Percentiles rank a stretch among this genome's conserved stretches.
Conservation (phyloP, 2,329 filamentous ascomycete species). For the Neonectria faginata region DNA sequence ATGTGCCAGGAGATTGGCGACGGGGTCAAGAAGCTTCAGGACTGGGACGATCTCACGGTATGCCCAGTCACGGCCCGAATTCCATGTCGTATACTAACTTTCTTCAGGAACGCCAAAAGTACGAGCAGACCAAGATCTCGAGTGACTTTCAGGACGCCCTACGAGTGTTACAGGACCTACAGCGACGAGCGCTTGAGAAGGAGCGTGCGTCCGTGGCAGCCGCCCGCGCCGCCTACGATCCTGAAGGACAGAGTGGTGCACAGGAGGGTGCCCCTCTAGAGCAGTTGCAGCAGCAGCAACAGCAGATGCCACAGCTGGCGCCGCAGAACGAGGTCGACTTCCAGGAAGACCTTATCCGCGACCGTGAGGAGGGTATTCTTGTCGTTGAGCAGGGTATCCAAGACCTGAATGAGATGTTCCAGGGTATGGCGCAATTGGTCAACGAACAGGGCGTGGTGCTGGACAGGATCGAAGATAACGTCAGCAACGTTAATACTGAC, state of each 20-base stretch:
- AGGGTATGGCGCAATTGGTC: conserved; percentile 98
- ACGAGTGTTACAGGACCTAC: conserved; percentile 91
- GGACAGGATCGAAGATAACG: conserved; percentile 88
- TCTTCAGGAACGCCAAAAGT: conserved; percentile 88
- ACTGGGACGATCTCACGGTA: conserved; percentile 86
- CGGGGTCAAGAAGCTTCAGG: conserved; percentile 90
- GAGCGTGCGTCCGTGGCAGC: conserved; percentile 88
- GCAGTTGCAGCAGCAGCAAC: conserved; percentile 73
- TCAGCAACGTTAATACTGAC: conserved; percentile 83
- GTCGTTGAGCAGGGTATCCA: conserved; percentile 97
- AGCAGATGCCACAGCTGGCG: conserved; percentile 77
- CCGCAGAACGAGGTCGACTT: conserved; percentile 97
- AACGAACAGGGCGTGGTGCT: conserved; percentile 91
- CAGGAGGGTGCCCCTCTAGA: conserved; percentile 58
- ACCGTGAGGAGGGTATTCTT: conserved; percentile 95
- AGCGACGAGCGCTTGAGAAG: conserved; percentile 90
- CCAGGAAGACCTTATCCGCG: conserved; percentile 93
- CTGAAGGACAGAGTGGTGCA: conserved; percentile 55
- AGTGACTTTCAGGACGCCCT: conserved; percentile 92
- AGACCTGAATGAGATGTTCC: conserved; percentile 95
- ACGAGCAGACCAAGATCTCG: conserved; percentile 94
- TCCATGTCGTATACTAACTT: conserved; percentile 28
- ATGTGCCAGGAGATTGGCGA: conserved; percentile 94
- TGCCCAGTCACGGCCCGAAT: conserved; percentile 42
- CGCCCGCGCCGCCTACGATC: conserved; percentile 82